phyloP scores from a whole-genome alignment of 352 stramenopile species.

The Globisporangium splendens region DNA sequence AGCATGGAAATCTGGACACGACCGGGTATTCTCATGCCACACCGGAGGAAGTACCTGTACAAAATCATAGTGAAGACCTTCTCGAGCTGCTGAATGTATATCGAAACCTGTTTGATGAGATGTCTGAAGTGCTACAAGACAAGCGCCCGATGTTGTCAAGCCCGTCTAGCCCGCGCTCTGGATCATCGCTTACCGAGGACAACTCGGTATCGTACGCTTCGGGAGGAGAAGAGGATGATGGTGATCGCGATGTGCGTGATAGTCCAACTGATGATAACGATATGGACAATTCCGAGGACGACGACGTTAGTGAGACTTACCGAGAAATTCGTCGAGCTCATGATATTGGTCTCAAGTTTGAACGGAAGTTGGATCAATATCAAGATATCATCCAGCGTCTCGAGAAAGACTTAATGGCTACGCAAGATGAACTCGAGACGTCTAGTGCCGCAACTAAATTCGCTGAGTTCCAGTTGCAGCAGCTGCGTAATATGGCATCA shows the following conservation, averaged over 20 bases:
- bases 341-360: conserved; percentile 50
- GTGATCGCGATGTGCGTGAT: conserved; percentile 25
- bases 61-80: conserved; percentile 38
- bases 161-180: conserved; percentile 45
- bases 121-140: conserved; percentile 48
- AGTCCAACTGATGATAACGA: conserved; percentile 41
- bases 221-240: conserved; percentile 22
- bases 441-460: conserved; percentile 75
- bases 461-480: conserved; percentile 75
- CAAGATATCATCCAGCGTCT: conserved; percentile 69
- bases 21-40: conserved; percentile 8
- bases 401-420: conserved; percentile 55
- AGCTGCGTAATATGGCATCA: conserved; percentile 49
- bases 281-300: conserved; percentile 28
- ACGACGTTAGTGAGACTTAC: conserved; percentile 28
- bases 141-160: conserved; percentile 46
- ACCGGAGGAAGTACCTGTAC: conserved; percentile 4
- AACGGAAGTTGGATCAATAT: conserved; percentile 65
- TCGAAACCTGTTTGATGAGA: conserved; percentile 57
- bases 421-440: conserved; percentile 78
- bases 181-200: conserved; percentile 65
- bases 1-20: conserved; percentile 27
- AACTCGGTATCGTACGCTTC: conserved; percentile 63
- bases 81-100: conserved; percentile 68
- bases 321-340: conserved; percentile 67